A percentile compares a stretch with the other conserved stretches of the same genome.
These are phyloP conservation scores for Leccinum brunneo-olivaceum DNA, from an alignment of 1,284 basidiomycete genomes.

Conservation along the genomic window DNA sequence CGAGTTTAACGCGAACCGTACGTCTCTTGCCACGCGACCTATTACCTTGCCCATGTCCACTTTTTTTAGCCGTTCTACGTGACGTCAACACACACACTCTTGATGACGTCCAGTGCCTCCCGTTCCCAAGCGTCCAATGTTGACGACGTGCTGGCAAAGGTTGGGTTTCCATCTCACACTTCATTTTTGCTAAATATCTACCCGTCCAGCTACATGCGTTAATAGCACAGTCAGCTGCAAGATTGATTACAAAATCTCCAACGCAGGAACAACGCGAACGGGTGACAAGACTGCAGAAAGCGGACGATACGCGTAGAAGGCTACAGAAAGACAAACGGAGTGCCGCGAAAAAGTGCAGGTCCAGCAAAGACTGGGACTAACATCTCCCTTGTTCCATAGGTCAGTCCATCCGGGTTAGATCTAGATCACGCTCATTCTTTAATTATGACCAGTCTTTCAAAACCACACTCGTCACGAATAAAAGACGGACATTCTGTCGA, in stretches of 20 bases:
- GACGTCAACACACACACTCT: conserved; percentile 54
- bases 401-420: too few species aligned
- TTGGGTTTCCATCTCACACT: conserved; percentile 18
- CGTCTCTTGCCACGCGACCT: neutral
- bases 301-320: conserved; percentile 40
- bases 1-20: conserved; percentile 47
- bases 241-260: conserved; percentile 47
- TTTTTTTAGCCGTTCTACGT: conserved; percentile 53
- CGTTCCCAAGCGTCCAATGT: conserved; percentile 74
- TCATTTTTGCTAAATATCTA: conserved; percentile 1
- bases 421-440: too few species aligned
- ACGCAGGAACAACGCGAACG: conserved; percentile 49
- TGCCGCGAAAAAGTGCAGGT: conserved; percentile 35
- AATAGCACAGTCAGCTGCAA: conserved; percentile 42
- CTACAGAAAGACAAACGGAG: conserved; percentile 49
- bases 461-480: too few species aligned
- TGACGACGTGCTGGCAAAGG: conserved; percentile 65
- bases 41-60: conserved; percentile 2
- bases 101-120: conserved; percentile 58
- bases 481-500: too few species aligned
- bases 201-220: conserved; percentile 48
- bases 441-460: too few species aligned
- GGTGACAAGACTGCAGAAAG: conserved; percentile 41
- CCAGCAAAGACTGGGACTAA: conserved; percentile 26
- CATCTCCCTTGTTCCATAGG: too few species aligned